Evolutionary conservation across 768 basidiomycete species (phyloP), one percentile per base, ranked within the genome.

Genomic region (Auricularia cornea): DNA sequence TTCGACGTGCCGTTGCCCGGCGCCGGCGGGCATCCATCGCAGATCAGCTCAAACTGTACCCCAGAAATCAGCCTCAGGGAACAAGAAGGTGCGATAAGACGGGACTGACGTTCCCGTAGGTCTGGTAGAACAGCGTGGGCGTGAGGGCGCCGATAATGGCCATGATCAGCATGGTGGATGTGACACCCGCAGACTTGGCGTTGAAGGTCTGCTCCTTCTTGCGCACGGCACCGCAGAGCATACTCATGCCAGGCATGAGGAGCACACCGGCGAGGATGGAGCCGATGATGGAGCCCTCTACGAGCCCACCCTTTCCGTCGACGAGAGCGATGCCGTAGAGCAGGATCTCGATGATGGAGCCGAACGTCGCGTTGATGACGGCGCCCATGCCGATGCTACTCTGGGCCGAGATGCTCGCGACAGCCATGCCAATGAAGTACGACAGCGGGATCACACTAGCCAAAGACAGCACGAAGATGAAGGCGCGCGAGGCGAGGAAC

Each of bases 381-480:
- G 97, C 97, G 66, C 97, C 97, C 94, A 98, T 97, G 5, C 97
- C 97, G 65, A 99, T 99, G 1, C 91, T 94, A 0, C 93, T 95
- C 71, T 98, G 97, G 0, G 97, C 97, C n/a, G 90, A 93, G 70
- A 99, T 98, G 52, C 92, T 94, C 2, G 97, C 97, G 65, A 99
- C 97, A 8, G 97, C 97, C 97, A 98, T 98, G 20, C 97, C 97
- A 71, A 99, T 98, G 78, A 99, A 99, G 79, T 99, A 99, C 8
- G 92, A 94, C 23, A 99, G 81, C 0, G 97, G 97, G 67, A 99
- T 98, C 70, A 99, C 93, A 68, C 91, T 92, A 30, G 90, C 83
- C 54, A 99, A 79, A 67, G 89, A 83, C 69, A 95, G 75, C 52
- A 92, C 67, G 74, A 99, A 98, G 69, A 98, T 88, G 69, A 92